Evolutionary conservation across 2,329 filamentous ascomycete genomes (phyloP).

Genomic region (Neocatenulostroma microsporum): DNA sequence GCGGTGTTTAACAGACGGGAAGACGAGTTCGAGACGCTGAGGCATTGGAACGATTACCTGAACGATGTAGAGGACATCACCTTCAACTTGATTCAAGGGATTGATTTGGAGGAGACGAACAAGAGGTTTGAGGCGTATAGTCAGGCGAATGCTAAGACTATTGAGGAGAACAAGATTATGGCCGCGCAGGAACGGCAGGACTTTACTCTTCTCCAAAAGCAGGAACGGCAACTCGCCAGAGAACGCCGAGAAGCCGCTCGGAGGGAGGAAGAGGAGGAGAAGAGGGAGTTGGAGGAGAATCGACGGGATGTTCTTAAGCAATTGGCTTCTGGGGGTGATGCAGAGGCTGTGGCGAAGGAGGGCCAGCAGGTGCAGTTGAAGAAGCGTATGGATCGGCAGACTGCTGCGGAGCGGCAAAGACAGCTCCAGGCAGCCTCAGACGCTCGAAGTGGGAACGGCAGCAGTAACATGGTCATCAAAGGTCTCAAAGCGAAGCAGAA

Average conservation of each 20-base stretch:
- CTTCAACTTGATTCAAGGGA: conserved; percentile 72
- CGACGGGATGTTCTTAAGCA: conserved; percentile 63
- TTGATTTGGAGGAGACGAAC: conserved; percentile 58
- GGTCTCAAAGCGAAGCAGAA: conserved; percentile 60
- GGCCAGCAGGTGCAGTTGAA: conserved; percentile 58
- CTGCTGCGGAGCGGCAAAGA: conserved; percentile 35
- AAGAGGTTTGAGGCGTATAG: conserved; percentile 61
- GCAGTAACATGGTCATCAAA: conserved; percentile 56
- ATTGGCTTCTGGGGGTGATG: conserved; percentile 57
- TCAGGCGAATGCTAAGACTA: conserved; percentile 58
- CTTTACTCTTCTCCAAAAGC: conserved; percentile 41
- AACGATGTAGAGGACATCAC: conserved; percentile 86
- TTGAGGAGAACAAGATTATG: conserved; percentile 42
- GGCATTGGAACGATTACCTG: conserved; percentile 87
- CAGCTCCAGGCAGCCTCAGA: conserved; percentile 39
- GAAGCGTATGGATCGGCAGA: conserved; percentile 59
- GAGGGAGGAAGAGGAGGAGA: conserved; percentile 64
- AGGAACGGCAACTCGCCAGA: conserved; percentile 59
- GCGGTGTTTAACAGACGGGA: conserved; percentile 77
- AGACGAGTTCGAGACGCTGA: conserved; percentile 80
- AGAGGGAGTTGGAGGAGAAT: conserved; percentile 54
- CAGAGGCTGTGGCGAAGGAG: conserved; percentile 48
- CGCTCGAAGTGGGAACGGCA: conserved; percentile 20
- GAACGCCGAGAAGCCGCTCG: conserved; percentile 56
- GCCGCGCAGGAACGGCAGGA: conserved; percentile 42